Base-by-base conservation (phyloP, 2,329 filamentous ascomycete species). In the Fusarium globosum region DNA sequence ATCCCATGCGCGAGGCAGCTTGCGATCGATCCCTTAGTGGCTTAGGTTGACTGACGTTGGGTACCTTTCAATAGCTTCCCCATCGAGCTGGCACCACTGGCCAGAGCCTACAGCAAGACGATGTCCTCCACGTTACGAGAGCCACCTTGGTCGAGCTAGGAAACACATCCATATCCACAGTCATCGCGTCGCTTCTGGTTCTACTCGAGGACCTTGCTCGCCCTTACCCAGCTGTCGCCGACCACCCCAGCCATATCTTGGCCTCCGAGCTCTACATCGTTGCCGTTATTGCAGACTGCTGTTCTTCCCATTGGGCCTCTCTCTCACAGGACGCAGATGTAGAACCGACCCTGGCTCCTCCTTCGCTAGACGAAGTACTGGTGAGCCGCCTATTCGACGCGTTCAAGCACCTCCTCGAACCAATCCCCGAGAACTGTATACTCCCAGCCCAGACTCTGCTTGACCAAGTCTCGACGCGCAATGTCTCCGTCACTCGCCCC, bases 211-310 rank as follows among this genome's bases (percentile, higher is more conserved):
- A 90, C 42, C 84, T 92, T 43, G 82, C 84, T 35, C 86, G 86
- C 56, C 87, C 88, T 7, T 89, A 89, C 77, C 86, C 85, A 69
- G 81, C 77, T 55, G 82, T 88, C 61, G 80, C 85, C 51, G 81
- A 83, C 28, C 89, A 91, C 74, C 89, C 90, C 5, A 82, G 85
- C 42, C 88, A 91, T 77, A 85, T 93, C 58, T 82, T 92, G 38
- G 85, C 89, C 52, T 92, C 91, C 23, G 90, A 93, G 79, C 83
- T 90, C 53, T 92, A 91, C 75, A 83, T 92, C n/a, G 81, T 92
- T 56, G 86, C 88, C 53, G 83, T 93, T 46, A 85, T 90, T 41
- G 89, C 90, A 77, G 90, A 92, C 76, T 93, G 91, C 78, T 92
- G 90, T 74, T 86, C 87, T 57, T 86, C 87, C 60, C 87, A 91